Evolutionary conservation across 345 rosid genomes (phyloP), one percentile per base, ranked within the genome.

Genomic region (Pistacia integerrima): DNA sequence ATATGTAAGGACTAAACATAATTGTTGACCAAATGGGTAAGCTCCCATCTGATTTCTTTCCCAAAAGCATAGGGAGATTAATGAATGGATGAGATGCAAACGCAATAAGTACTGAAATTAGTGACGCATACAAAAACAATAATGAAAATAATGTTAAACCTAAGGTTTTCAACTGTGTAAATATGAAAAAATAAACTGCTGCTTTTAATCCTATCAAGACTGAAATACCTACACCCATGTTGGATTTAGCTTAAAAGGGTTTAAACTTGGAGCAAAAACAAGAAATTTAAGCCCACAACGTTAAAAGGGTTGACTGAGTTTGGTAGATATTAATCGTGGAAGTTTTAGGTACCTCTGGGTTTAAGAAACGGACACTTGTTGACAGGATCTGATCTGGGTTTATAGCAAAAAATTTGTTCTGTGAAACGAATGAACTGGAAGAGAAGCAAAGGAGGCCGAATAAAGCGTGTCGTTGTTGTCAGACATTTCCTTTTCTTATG

Each of bases 201-300:
- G 91, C 88, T 44, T 85, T 86, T 1, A 90, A 5, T 9, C 69
- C 85, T 22, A 88, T 70, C 60, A 85, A 70, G 77, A 82, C 16
- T 10, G 93, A 82, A 58, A 91, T 35, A 1, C 93, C 97, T 36
- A 88, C 51, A 66, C 88, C 92, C 93, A 91, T 90, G 5, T 69
- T 38, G 2, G n/a, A 64, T 36, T 56, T 17, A 5, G 20, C 22
- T 16, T 48, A 20, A 76, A 12, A 63, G 64, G 64, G 74, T 41
- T 33, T 13, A 70, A 57, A 18, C 56, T 56, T 56, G 51, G 18
- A n/a, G 20, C 35, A 35, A 38, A 70, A 56, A 9, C 8, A 41
- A 56, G 48, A 56, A 56, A 35, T 11, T 70, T 22, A 16, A 17
- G 22, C 44, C 44, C 64, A 18, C 48, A 44, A 44, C n/a, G 20